phyloP scores from a whole-genome alignment of 352 stramenopile species.

The Globisporangium lucens region DNA sequence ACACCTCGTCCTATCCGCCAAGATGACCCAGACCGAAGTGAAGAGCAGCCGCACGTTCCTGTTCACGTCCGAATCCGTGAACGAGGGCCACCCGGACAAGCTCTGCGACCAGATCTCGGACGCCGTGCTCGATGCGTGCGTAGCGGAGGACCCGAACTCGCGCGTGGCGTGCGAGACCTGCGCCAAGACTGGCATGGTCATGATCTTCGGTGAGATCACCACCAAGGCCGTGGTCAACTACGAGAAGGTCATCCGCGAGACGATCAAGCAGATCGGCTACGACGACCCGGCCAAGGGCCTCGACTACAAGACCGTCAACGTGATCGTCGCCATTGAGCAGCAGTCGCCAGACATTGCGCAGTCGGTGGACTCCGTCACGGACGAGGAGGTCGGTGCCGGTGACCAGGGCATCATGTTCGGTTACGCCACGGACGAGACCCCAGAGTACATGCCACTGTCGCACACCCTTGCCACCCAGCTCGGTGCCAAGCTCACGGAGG shows the following conservation, averaged over 20 bases:
- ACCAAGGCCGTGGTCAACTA: constrained; percentile 99
- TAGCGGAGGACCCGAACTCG: constrained; percentile 97
- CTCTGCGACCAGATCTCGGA: constrained; percentile 99
- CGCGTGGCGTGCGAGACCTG: constrained; percentile 98
- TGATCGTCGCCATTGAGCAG: constrained; percentile 99
- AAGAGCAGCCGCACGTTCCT: constrained; percentile 85
- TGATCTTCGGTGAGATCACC: constrained; percentile 99
- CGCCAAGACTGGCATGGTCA: constrained; percentile 99
- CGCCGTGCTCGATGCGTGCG: constrained; percentile 97
- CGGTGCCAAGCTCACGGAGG: constrained; percentile 96
- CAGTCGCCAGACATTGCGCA: constrained; percentile 99
- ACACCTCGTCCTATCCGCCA: constrained; percentile 8
- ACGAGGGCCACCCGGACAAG: constrained; percentile 98
- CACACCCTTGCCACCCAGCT: constrained; percentile 97
- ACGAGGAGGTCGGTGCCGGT: constrained; percentile 97
- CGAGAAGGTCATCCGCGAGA: constrained; percentile 98
- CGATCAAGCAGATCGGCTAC: constrained; percentile 99
- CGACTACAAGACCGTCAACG: constrained; percentile 99
- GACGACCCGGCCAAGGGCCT: constrained; percentile 98
- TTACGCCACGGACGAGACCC: constrained; percentile 98
- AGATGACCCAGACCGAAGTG: constrained; percentile 60
- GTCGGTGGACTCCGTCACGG: constrained; percentile 95
- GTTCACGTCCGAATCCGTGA: constrained; percentile 99
- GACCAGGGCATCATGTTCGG: constrained; percentile 95
- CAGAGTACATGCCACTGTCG: constrained; percentile 97